Evolutionary conservation across 176 grass and related monocot genomes (phyloP).

Genomic region (Guadua angustifolia): DNA sequence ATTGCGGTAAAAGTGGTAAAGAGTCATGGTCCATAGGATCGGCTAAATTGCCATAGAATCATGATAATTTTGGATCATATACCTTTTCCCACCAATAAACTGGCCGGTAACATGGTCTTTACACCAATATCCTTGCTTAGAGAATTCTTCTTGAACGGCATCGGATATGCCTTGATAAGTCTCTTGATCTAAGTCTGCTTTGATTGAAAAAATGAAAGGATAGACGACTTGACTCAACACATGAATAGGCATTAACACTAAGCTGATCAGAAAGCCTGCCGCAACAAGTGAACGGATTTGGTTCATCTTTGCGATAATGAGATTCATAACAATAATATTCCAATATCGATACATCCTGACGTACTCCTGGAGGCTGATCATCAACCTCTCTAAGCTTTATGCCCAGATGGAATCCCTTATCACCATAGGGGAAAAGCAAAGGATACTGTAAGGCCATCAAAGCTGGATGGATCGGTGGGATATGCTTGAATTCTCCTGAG

Average conservation of each 20-base stretch:
- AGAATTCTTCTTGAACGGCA: background rate
- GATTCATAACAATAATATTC: too few species aligned
- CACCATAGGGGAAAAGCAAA: background rate
- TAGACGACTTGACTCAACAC: background rate
- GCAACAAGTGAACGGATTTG: too few species aligned
- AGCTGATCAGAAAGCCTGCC: background rate
- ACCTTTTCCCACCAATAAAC: too few species aligned
- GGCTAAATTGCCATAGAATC: too few species aligned
- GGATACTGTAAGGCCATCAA: background rate
- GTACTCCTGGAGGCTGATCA: background rate
- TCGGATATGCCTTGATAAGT: background rate
- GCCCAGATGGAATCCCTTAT: background rate
- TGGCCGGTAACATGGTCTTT: background rate
- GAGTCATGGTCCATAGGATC: too few species aligned
- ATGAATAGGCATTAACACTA: too few species aligned
- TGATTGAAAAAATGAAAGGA: background rate
- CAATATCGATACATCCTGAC: too few species aligned
- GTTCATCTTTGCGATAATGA: background rate
- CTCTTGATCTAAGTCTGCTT: background rate
- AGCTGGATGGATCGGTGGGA: too few species aligned
- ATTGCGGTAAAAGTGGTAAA: too few species aligned
- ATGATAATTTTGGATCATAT: too few species aligned
- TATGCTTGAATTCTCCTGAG: too few species aligned
- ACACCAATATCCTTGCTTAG: background rate
- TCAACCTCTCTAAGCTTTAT: background rate